Base-by-base conservation (phyloP, 768 basidiomycete genomes). In the Leccinellum rugosiceps region DNA sequence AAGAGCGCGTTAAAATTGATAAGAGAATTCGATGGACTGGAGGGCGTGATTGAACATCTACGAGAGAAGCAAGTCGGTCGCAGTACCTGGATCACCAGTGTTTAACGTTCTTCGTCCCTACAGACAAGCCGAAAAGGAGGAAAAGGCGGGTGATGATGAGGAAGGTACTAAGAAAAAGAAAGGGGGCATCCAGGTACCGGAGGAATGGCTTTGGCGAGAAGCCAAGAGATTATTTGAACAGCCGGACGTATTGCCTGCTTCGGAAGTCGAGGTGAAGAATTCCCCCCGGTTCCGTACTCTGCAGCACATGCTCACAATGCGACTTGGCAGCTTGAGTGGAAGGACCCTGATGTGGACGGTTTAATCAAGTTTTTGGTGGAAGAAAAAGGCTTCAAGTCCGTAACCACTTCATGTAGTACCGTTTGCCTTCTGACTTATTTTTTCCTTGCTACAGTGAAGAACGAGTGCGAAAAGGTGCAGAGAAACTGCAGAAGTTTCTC, bases 151-250 rank as follows among this genome's bases (percentile, higher is more conserved):
- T 31, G 74, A 74, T 13, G 68, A 69, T 34, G 77, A 74, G 7
- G 75, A 74, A 21, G 78, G 76, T 9, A 69, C 65, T 21, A 74
- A 68, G 69, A 72, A 72, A 63, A 87, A 84, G 64, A 91, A 87
- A 49, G 93, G 90, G 7, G 86, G 85, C 1, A 76, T 94, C 50
- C 77, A 81, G 19, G 80, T 98, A 35, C 96, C 97, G 0, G 94
- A 94, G 46, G 87, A 96, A 58, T 99, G 96, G 96, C 92, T 92
- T 49, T 98, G 92, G 92, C 86, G 95, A 71, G 88, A 94, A 60
- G 97, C 97, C 35, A 94, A 94, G 74, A 81, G 86, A 69, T 68
- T 99, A 25, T 99, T 99, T 67, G 74, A 87, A 73, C 84, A 88
- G 51, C 97, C 97, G 2, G 93, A 97, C 58, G 96, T 99, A 21